phyloP scores from a whole-genome alignment of 2,329 filamentous ascomycete genomes.

The Bisporella sp. region DNA sequence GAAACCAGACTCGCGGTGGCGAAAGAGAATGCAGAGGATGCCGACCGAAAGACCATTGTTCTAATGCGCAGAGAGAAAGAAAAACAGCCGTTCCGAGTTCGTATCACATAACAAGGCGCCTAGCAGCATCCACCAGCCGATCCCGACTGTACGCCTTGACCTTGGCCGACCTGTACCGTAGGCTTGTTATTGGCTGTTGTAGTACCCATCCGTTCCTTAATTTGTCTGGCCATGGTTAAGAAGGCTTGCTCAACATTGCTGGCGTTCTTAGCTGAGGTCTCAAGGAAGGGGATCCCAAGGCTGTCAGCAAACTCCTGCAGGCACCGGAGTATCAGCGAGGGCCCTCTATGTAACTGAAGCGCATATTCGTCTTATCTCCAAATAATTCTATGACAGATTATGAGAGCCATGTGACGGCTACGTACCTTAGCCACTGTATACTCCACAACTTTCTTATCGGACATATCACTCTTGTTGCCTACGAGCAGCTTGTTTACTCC shows the following conservation, averaged over 20 bases:
- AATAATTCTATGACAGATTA: conserved; percentile 11
- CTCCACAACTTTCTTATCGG: conserved; percentile 99
- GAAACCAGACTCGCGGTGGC: conserved; percentile 8
- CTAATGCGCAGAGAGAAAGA: conserved; percentile 23
- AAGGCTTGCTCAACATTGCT: conserved; percentile 99
- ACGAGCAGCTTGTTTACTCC: conserved; percentile 99
- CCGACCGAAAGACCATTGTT: conserved; percentile 25
- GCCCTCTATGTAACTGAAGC: too few species aligned
- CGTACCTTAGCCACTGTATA: conserved; percentile 98
- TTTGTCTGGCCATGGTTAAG: conserved; percentile 99
- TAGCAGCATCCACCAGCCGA: conserved; percentile 90
- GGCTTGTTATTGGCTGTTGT: conserved; percentile 96
- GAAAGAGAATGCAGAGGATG: conserved; percentile 22
- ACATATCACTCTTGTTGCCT: conserved; percentile 99
- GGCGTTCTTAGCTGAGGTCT: conserved; percentile 99
- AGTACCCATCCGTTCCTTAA: conserved; percentile 99
- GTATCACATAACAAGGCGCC: conserved; percentile 27
- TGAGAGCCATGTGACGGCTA: conserved; percentile 19
- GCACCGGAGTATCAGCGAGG: not conserved
- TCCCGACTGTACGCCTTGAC: conserved; percentile 85
- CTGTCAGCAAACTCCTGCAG: conserved; percentile 94
- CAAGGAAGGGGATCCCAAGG: conserved; percentile 97
- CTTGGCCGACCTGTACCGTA: conserved; percentile 90
- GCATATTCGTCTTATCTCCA: too few species aligned
- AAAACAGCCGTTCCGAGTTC: conserved; percentile 16